Evolutionary conservation across 352 stramenopile species (phyloP).

Genomic region (Thalassiosira mediterranea): DNA sequence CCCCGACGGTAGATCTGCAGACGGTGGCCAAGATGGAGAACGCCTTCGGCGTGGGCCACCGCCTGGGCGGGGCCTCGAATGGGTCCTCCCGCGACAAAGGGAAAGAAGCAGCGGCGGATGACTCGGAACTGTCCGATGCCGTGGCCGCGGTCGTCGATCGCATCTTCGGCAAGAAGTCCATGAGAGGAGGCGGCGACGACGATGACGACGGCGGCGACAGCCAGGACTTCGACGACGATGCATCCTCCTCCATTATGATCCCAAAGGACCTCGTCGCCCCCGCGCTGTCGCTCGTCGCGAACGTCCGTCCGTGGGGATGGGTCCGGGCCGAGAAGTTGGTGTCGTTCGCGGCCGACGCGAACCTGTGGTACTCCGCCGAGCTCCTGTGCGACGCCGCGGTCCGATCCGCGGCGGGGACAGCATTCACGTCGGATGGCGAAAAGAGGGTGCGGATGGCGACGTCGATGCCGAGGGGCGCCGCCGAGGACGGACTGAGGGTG

Average conservation of each 20-base stretch:
- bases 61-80: slow-evolving; percentile 1
- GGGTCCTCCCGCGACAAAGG: neutral
- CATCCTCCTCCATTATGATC: neutral
- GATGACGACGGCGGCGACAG: neutral
- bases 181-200: slow-evolving; percentile 1
- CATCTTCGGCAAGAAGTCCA: slow-evolving; percentile 21
- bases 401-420: slow-evolving; percentile 5
- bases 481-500: no score
- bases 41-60: slow-evolving; percentile 36
- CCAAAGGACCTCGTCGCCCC: slow-evolving; percentile 38
- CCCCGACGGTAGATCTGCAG: slow-evolving; percentile 37
- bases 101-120: slow-evolving; percentile 12
- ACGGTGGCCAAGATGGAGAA: slow-evolving; percentile 32
- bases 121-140: slow-evolving; percentile 31
- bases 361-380: slow-evolving; percentile 51
- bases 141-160: slow-evolving; percentile 31
- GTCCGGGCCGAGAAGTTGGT: slow-evolving; percentile 33
- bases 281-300: slow-evolving; percentile 34
- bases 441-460: slow-evolving; percentile 15
- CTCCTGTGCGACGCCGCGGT: slow-evolving; percentile 42
- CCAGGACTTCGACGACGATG: neutral
- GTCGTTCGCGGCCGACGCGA: slow-evolving; percentile 18
- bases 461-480: neutral
- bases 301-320: slow-evolving; percentile 27
- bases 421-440: neutral